Base-by-base conservation (phyloP, 495 filamentous ascomycete genomes). In the Hamigera avellanea region DNA sequence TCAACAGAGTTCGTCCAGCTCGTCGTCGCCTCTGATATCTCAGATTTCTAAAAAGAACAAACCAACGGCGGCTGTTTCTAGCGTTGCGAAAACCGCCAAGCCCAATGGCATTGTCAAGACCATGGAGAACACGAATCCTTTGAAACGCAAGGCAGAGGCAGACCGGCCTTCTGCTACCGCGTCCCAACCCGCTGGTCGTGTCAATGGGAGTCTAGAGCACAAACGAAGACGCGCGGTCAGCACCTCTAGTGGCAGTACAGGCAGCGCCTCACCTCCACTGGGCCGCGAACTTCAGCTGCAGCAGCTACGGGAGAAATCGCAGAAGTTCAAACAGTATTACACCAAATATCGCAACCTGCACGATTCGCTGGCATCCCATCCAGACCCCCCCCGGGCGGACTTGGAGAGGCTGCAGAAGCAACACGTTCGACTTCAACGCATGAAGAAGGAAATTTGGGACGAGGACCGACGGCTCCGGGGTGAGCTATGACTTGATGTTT, bases 391-490 rank as follows among this genome's bases (percentile, higher is more conserved):
- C 1, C 60, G 66, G 39, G 60, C 67, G 15, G 75, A 78, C 42
- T 45, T 83, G 37, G 62, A 69, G 2, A 53, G 69, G 30, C 44
- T 86, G 40, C 54, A 73, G 30, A 67, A 68, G 27, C 77, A 82
- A 74, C 78, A 77, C 45, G 50, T 62, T 9, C 63, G 68, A 12
- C 61, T 87, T 23, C 57, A 67, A 30, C 45, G 40, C 10, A 74
- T 83, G 71, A 87, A 87, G 61, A 59, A 59, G 35, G 71, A 83
- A 31, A 85, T 87, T 31, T 75, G 73, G 54, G 61, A 64, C 26
- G 64, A 70, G 37, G 47, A 56, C 36, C 46, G 47, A 39, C 45
- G 50, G 25, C 48, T 61, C 5, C 56, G 46, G 16, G 44, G 52
- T 13, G 50, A 44, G 17, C 37, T 44, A 23, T 33, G 29, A 46